phyloP scores from a whole-genome alignment of 2,329 filamentous ascomycete genomes.

The Zalaria sp. region DNA sequence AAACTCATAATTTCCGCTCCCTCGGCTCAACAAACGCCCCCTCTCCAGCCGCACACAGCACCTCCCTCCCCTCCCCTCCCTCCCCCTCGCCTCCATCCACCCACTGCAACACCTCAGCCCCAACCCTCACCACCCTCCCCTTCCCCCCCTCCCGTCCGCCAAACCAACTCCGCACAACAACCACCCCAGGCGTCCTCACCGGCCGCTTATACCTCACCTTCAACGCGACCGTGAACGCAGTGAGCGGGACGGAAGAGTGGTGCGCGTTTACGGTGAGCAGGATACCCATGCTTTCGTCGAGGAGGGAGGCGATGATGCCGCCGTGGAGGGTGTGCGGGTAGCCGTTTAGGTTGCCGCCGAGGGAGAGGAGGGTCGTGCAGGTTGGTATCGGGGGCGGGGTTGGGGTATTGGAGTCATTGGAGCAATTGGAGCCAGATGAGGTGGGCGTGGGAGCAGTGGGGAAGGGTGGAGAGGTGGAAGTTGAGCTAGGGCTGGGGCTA shows the following conservation, averaged over 20 bases:
- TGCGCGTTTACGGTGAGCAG: slow-evolving; percentile 31
- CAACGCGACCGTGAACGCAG: slow-evolving; percentile 38
- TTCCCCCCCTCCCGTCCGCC: slow-evolving; percentile 5
- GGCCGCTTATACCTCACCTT: slow-evolving; percentile 42
- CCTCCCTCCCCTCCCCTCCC: slow-evolving; percentile 28
- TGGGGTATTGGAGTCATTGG: slow-evolving; percentile 30
- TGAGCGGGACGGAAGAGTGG: slow-evolving; percentile 9
- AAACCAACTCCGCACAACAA: slow-evolving; percentile 33
- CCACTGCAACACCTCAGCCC: slow-evolving; percentile 5
- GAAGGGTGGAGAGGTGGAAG: too few species aligned
- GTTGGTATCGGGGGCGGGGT: slow-evolving; percentile 21
- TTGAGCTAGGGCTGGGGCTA: too few species aligned
- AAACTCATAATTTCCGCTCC: slow-evolving; percentile 8
- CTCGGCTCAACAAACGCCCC: slow-evolving; percentile 34
- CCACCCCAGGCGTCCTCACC: slow-evolving; percentile 33
- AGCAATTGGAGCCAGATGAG: not conserved
- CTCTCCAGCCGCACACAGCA: slow-evolving; percentile 36
- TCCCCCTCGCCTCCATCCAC: slow-evolving; percentile 1
- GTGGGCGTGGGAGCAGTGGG: too few species aligned
- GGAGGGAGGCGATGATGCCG: slow-evolving; percentile 41
- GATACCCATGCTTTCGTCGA: slow-evolving; percentile 45
- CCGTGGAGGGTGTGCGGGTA: slow-evolving; percentile 41
- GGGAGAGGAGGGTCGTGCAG: slow-evolving; percentile 23
- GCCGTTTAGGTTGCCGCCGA: slow-evolving; percentile 40
- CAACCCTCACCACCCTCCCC: slow-evolving; percentile 3